Evolutionary conservation across 1,284 basidiomycete species (phyloP).

Genomic region (Cutaneotrichosporon sp.): DNA sequence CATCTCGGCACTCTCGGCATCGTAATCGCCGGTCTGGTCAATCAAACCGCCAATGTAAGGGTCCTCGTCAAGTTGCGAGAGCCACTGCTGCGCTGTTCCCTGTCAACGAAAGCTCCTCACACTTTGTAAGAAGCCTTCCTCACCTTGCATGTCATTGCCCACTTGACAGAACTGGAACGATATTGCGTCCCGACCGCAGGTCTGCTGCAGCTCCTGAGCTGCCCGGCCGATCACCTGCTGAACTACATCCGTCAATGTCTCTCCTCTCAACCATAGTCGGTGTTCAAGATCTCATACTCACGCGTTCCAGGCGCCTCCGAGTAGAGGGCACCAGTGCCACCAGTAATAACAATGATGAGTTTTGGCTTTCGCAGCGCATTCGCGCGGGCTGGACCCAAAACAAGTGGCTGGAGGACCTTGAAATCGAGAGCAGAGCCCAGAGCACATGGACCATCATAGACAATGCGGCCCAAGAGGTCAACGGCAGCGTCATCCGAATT

Average conservation of each 20-base stretch:
- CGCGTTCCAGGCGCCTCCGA: slow-evolving; percentile 11
- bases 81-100: slow-evolving; percentile 11
- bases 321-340: slow-evolving; percentile 15
- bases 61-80: slow-evolving; percentile 11
- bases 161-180: slow-evolving; percentile 18
- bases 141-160: slow-evolving; percentile 14
- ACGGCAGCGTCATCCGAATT: slow-evolving; percentile 40
- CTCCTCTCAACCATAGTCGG: not conserved
- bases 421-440: slow-evolving; percentile 46
- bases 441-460: slow-evolving; percentile 28
- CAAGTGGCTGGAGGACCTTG: slow-evolving; percentile 50
- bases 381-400: slow-evolving; percentile 46
- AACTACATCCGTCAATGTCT: too few species aligned
- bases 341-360: slow-evolving; percentile 48
- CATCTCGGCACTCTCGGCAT: slow-evolving; percentile 13
- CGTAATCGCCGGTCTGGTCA: slow-evolving; percentile 15
- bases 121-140: too few species aligned
- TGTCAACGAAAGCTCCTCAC: too few species aligned
- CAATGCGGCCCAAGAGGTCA: slow-evolving; percentile 32
- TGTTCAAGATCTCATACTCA: not conserved
- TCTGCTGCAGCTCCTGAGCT: slow-evolving; percentile 9
- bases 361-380: slow-evolving; percentile 48
- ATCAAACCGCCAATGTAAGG: slow-evolving; percentile 10
- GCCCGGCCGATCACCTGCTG: slow-evolving; percentile 9
- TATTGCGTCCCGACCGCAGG: slow-evolving; percentile 10